phyloP scores from a whole-genome alignment of 441 rosid species.

The Erysimum cheiri region DNA sequence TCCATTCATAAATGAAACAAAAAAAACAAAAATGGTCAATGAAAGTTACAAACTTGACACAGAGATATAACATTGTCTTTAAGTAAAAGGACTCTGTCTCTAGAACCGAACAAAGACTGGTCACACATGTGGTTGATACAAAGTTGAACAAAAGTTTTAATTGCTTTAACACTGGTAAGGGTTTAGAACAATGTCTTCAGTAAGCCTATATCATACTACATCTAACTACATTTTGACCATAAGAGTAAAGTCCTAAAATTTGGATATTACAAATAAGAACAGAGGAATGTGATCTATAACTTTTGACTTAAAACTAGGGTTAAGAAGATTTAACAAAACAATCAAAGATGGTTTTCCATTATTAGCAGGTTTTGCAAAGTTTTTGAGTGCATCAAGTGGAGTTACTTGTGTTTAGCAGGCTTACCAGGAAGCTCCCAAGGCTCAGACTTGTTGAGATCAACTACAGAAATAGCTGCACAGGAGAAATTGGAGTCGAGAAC shows the following conservation, averaged over 20 bases:
- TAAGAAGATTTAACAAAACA: not conserved
- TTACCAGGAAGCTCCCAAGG: slow-evolving; percentile 98
- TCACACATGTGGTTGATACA: not conserved
- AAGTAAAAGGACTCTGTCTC: slow-evolving; percentile 1
- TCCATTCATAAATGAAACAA: too few relatives aligned
- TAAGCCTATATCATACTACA: not conserved
- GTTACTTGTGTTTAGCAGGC: not conserved
- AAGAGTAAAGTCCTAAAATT: not conserved
- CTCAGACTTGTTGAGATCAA: slow-evolving; percentile 91
- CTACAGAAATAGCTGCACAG: slow-evolving; percentile 82
- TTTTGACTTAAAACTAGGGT: not conserved
- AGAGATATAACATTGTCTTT: not conserved
- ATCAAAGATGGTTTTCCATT: not conserved
- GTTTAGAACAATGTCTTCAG: not conserved
- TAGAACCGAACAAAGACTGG: slow-evolving; percentile 1
- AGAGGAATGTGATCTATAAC: slow-evolving; percentile 1
- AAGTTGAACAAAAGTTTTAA: not conserved
- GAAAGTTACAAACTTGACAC: not conserved
- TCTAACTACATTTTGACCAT: not conserved
- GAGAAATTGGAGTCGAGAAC: slow-evolving; percentile 77
- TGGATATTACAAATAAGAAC: not conserved
- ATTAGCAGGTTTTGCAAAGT: not conserved
- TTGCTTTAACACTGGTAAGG: not conserved
- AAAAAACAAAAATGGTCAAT: too few relatives aligned
- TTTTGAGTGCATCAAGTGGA: not conserved